Evolutionary conservation across 768 basidiomycete genomes (phyloP).

Genomic region (Russula abietina): DNA sequence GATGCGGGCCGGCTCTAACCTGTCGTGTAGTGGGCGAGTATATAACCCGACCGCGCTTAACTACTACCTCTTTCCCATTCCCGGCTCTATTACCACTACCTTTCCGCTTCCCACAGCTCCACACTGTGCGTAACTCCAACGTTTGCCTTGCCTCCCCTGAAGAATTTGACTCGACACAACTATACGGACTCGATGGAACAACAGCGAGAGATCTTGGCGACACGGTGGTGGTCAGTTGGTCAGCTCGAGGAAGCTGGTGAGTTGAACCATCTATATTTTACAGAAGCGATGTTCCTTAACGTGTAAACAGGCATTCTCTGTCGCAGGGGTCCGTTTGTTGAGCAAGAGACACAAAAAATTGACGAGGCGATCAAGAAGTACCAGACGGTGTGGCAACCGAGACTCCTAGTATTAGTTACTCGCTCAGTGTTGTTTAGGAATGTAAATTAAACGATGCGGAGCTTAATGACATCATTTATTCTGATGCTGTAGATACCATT

Average conservation of each 20-base stretch:
- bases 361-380: background rate
- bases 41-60: too few species aligned
- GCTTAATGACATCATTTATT: background rate
- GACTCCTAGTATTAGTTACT: background rate
- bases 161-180: too few species aligned
- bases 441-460: background rate
- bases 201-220: background rate
- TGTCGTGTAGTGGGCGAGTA: too few species aligned
- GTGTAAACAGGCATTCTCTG: background rate
- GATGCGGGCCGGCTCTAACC: too few species aligned
- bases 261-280: background rate
- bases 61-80: too few species aligned
- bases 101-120: too few species aligned
- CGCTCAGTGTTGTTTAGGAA: background rate
- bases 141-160: too few species aligned
- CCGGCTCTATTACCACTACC: too few species aligned
- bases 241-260: background rate
- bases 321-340: background rate
- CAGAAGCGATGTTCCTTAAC: background rate
- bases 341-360: background rate
- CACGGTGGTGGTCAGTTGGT: background rate
- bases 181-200: too few species aligned
- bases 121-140: too few species aligned
- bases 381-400: background rate
- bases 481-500: too few species aligned